Base-by-base conservation (phyloP, 768 basidiomycete genomes). In the Goffeauzyma gilvescens region DNA sequence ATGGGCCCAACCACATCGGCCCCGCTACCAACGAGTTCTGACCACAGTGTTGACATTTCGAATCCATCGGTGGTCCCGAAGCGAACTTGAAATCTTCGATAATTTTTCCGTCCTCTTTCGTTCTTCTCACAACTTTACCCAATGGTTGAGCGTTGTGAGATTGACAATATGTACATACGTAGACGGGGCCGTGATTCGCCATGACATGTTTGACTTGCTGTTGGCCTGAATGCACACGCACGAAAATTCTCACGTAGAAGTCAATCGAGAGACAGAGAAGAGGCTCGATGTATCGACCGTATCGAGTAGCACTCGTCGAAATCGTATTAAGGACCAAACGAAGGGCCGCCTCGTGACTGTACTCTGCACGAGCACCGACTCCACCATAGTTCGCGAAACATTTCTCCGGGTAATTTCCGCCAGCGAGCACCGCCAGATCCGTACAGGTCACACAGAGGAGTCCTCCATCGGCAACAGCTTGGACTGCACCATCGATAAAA, bases 351-450 rank as follows among this genome's bases (percentile, higher is more conserved):
- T 98, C 90, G 55, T 98, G 90, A 48, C 78, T 80, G 60, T 84
- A 98, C 64, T 93, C 90, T n/a, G 81, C 77, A 57, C 83, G 86
- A 21, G 81, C 71, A 30, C 83, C 78, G 5, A 81, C 69, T 4
- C 90, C 90, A 8, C 90, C 90, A 60, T 98, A 98, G 55, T 93
- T 95, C 1, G 89, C 77, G 64, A 76, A 95, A 64, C 85, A 87
- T 75, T 98, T 98, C 62, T 98, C 93, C 3, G 89, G 79, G 60
- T 81, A 93, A 59, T 95, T 95, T 9, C 73, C 76, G 2, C 86
- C 87, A 0, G 89, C 93, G 18, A 96, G 71, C 8, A 98, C 87
- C 6, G 86, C 75, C 47, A 93, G 69, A 61, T 98, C 93, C 1
- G 93, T 98, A 65, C 93, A 96, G 20, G 93, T 98, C 28, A 98